Evolutionary conservation across 2,329 filamentous ascomycete genomes (phyloP).

Genomic region (Microsporum audouinii): DNA sequence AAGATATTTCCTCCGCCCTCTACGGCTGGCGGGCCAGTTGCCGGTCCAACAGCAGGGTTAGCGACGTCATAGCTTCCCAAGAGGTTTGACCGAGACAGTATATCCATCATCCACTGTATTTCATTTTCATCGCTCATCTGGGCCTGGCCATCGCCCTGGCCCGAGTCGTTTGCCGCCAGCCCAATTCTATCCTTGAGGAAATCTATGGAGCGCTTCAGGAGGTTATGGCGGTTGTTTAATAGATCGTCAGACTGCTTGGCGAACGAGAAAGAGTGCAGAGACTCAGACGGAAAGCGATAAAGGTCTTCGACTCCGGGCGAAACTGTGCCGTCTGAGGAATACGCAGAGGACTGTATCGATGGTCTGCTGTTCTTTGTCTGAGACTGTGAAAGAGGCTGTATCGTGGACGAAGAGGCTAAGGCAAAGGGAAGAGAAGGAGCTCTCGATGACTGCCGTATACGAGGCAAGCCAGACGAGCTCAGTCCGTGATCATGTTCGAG

Average conservation of each 20-base stretch:
- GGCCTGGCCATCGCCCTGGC: constrained; percentile 71
- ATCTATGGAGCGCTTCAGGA: constrained; percentile 84
- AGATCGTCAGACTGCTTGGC: constrained; percentile 89
- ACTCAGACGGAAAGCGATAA: constrained; percentile 85
- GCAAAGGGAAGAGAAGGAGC: constrained; percentile 53
- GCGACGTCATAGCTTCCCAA: constrained; percentile 51
- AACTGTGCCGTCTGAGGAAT: constrained; percentile 45
- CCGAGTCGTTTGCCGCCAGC: constrained; percentile 64
- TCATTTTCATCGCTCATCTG: constrained; percentile 73
- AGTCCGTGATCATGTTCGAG: constrained; percentile 83
- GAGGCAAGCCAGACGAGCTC: constrained; percentile 73
- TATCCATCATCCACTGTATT: constrained; percentile 79
- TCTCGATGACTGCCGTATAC: constrained; percentile 71
- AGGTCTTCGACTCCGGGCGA: constrained; percentile 76
- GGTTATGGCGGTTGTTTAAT: constrained; percentile 81
- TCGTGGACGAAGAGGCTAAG: constrained; percentile 49
- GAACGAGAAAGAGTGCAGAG: constrained; percentile 95
- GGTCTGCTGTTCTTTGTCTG: constrained; percentile 51
- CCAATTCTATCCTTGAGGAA: constrained; percentile 91
- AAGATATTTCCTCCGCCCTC: constrained; percentile 65
- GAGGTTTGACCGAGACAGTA: constrained; percentile 70
- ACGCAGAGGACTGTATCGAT: constrained; percentile 39
- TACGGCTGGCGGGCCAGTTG: constrained; percentile 68
- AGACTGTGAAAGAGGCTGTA: constrained; percentile 57
- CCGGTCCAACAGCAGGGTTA: constrained; percentile 48